Percentiles rank a stretch among this genome's conserved stretches.
Evolutionary conservation across 345 rosid genomes (phyloP).

Genomic region (Eucalyptus rudis): DNA sequence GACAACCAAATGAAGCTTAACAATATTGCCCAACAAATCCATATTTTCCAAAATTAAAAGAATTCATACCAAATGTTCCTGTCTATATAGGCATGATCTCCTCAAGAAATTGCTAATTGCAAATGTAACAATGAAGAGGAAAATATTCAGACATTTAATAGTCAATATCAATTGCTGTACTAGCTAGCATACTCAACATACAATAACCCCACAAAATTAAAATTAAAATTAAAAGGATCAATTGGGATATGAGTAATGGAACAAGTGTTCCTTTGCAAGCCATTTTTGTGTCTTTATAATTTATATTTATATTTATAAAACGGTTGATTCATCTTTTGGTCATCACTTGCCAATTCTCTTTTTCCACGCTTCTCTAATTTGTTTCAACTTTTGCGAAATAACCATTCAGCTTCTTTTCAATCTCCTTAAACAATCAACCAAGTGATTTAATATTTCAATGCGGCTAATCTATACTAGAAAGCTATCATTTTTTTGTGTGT

Average conservation of each 20-base stretch:
- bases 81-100: not conserved
- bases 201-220: no score
- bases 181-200: not conserved
- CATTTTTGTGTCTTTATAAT: no score
- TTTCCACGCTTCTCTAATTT: not conserved
- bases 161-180: not conserved
- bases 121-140: not conserved
- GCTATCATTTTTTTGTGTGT: not conserved
- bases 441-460: not conserved
- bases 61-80: not conserved
- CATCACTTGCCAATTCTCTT: not conserved
- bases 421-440: not conserved
- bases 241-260: not conserved
- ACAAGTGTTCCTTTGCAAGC: not conserved
- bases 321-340: not conserved
- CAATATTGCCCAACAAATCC: not conserved
- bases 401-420: not conserved
- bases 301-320: no score
- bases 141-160: not conserved
- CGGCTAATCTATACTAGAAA: not conserved
- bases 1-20: not conserved
- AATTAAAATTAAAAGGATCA: not conserved
- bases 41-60: not conserved
- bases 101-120: not conserved
- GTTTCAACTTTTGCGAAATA: not conserved